A percentile compares a stretch with the other conserved stretches of the same genome.
Conservation (phyloP, 1,284 basidiomycete species). For the Sporisorium iseilematis-ciliati region DNA sequence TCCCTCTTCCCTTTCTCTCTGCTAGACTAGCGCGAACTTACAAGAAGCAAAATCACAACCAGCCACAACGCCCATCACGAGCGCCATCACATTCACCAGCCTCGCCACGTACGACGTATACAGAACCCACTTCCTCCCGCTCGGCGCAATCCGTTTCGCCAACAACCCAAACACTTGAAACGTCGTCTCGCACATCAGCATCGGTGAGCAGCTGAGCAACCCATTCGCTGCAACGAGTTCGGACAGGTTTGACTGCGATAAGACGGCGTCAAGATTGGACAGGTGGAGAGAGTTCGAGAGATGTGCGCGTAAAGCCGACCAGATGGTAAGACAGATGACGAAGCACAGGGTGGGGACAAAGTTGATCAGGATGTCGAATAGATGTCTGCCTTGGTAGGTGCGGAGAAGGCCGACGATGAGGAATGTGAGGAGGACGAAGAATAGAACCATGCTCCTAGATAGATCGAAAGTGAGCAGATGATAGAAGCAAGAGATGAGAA, state of each 20-base stretch:
- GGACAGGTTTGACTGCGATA: slow-evolving; percentile 5
- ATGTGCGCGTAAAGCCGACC: slow-evolving; percentile 21
- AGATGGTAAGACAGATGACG: slow-evolving; percentile 23
- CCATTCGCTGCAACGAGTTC: slow-evolving; percentile 29
- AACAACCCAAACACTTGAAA: slow-evolving; percentile 42
- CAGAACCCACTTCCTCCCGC: slow-evolving; percentile 21
- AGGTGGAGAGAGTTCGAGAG: slow-evolving; percentile 12
- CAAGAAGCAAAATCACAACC: slow-evolving; percentile 28
- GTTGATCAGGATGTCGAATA: slow-evolving; percentile 17
- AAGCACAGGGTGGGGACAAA: slow-evolving; percentile 32
- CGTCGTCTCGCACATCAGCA: slow-evolving; percentile 33
- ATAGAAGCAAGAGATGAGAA: not conserved
- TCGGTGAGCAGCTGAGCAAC: slow-evolving; percentile 26
- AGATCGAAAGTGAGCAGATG: not conserved
- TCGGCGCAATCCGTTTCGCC: slow-evolving; percentile 17
- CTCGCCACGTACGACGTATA: slow-evolving; percentile 22
- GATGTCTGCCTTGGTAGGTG: slow-evolving; percentile 10
- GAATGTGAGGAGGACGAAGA: slow-evolving; percentile 34
- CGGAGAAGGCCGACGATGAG: slow-evolving; percentile 27
- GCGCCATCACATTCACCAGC: slow-evolving; percentile 23
- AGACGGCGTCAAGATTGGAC: slow-evolving; percentile 3
- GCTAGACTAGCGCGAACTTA: slow-evolving; percentile 10
- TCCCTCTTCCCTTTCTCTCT: not conserved
- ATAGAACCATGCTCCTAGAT: slow-evolving; percentile 33
- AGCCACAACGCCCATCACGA: slow-evolving; percentile 35